Base-by-base conservation (phyloP, 2,329 filamentous ascomycete species). In the Moelleriella libera region DNA sequence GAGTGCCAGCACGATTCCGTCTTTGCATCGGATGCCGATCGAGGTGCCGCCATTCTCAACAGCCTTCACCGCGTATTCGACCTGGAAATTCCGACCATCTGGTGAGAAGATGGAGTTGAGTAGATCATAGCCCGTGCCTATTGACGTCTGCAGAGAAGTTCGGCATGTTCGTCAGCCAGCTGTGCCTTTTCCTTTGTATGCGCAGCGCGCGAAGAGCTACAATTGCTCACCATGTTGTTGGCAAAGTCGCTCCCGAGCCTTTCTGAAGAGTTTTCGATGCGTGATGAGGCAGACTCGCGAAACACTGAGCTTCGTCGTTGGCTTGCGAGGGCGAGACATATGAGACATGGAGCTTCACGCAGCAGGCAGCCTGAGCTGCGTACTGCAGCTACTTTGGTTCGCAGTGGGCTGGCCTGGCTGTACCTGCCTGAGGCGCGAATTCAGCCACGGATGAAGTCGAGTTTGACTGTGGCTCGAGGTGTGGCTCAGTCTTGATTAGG, bases 31-130 rank as follows among this genome's bases (percentile, higher is more conserved):
- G 68, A 98, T 95, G 58, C 92, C 92, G 66, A 98, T 81, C 47
- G 89, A 88, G 48, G 92, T 98, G 62, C 92, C 90, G 56, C 90
- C 92, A 61, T 94, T 97, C 73, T 98, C 92, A 53, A 98, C 92
- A 48, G 92, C 92, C 76, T 98, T 98, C 58, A 94, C 85, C 57
- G 92, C 92, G 68, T 98, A 98, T 76, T 98, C 92, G 68, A 94
- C 88, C 71, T 98, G 92, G 69, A 98, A 98, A 69, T 98, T 98
- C 59, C 92, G 86, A 64, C 92, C 92, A 72, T 98, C 92, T 56
- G 92, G 92, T 45, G 92, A 97, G 77, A 97, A 98, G 74, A 97
- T 94, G 63, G 92, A 97, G 79, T 98, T 98, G 66, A 88, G 88
- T 61, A 98, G 84, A 80, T 98, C 92, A 74, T 98, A 98, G 63